Base-by-base conservation (phyloP, 192 early-diverging fungal species). In the Neocallimastix lanati region DNA sequence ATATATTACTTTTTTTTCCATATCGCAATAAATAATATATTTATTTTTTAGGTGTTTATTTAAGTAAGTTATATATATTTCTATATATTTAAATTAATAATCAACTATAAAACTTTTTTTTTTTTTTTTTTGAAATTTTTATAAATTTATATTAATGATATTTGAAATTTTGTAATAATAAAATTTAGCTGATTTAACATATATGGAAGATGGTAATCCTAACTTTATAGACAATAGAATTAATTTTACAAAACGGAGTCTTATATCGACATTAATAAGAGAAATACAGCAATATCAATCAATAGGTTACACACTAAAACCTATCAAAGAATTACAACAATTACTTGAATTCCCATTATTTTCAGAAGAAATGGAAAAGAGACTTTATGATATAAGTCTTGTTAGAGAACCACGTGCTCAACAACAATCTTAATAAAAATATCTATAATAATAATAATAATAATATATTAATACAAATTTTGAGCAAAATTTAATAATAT, bases 201-300 rank as follows among this genome's bases (percentile, higher is more conserved):
- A 85, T 79, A 85, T 85, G 80, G 85, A 85, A 76, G 85, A 85
- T 76, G 85, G 85, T 25, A 85, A 85, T 77, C 85, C 83, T 2
- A 78, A 83, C 28, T 38, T 76, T 58, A 80, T 85, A 79, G 83
- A 76, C 4, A 76, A 77, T 28, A 76, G 82, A 16, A 85, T 85
- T 36, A 85, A 85, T 50, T 85, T 84, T 67, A 82, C 83, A 27
- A 85, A 85, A 28, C 79, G 82, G 27, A 81, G 82, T 35, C 80
- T 85, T 78, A 82, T 84, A 27, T 77, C 77, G 30, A 76, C 79
- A 50, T 80, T 85, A 16, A 85, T 85, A 40, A 78, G 81, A 76
- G 83, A 84, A 77, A 80, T 85, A 27, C 79, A 82, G 13, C 79
- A 79, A 28, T 84, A 77, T 37, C 85, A 85, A 30, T 79, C 80